These are phyloP conservation scores for Dispira simplex DNA, from an alignment of 192 early-diverging fungal genomes.

Conservation along the genomic window DNA sequence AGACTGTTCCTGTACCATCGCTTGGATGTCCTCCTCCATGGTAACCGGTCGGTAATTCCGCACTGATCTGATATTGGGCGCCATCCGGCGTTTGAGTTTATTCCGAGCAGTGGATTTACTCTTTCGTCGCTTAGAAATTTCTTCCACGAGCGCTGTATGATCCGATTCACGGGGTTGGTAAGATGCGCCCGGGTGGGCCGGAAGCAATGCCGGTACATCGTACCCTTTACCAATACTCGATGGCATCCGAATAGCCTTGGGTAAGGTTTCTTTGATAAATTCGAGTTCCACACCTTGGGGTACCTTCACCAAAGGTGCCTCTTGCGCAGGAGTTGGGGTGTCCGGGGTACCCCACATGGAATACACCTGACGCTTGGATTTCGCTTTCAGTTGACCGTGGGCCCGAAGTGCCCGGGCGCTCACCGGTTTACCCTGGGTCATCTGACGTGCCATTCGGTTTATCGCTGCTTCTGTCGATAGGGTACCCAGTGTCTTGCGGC, in stretches of 20 bases:
- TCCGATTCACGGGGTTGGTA: constrained; percentile 76
- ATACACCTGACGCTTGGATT: constrained; percentile 1
- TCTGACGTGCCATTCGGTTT: constrained; percentile 13
- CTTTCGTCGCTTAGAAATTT: not conserved
- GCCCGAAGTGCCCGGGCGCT: not conserved
- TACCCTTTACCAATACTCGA: constrained; percentile 3
- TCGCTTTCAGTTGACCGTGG: too few species aligned
- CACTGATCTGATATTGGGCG: too few species aligned
- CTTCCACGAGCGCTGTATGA: constrained; percentile 24
- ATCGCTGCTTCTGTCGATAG: not conserved
- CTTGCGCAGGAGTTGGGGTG: not conserved
- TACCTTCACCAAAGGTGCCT: not conserved
- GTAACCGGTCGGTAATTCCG: too few species aligned
- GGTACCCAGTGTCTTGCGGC: not conserved
- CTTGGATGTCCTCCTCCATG: too few species aligned
- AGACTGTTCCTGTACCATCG: too few species aligned
- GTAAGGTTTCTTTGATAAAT: constrained; percentile 14
- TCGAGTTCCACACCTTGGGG: not conserved
- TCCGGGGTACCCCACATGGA: constrained; percentile 20
- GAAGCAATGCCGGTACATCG: constrained; percentile 44
- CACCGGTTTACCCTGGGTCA: constrained; percentile 8
- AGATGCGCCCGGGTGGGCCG: constrained; percentile 73
- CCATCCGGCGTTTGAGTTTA: too few species aligned
- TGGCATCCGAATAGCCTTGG: constrained; percentile 8
- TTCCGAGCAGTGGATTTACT: not conserved